Conservation (phyloP, 805 yeast genomes). For the Wickerhamia fluorescens region DNA sequence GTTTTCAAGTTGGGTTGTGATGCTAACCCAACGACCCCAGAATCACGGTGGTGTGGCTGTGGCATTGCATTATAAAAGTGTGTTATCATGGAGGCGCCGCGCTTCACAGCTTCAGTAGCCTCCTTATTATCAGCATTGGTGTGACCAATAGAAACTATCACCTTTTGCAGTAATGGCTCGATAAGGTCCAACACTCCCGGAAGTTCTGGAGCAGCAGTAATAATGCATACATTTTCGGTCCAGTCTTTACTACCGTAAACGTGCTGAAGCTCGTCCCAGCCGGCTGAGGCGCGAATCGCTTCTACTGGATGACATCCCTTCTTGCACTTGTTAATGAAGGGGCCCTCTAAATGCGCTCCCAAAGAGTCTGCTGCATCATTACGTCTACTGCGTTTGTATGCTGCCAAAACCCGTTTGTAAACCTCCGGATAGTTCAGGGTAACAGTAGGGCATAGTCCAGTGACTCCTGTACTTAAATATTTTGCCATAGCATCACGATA, state of each 20-base stretch:
- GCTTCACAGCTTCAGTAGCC: slow-evolving; percentile 35
- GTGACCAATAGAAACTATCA: slow-evolving; percentile 43
- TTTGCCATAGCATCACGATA: slow-evolving; percentile 40
- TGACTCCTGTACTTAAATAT: slow-evolving; percentile 45
- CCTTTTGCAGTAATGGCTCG: slow-evolving; percentile 21
- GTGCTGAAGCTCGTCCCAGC: slow-evolving; percentile 19
- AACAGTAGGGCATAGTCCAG: slow-evolving; percentile 50
- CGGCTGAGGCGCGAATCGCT: slow-evolving; percentile 32
- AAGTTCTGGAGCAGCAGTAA: slow-evolving; percentile 49
- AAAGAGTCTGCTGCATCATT: slow-evolving; percentile 34
- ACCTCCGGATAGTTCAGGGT: slow-evolving; percentile 45
- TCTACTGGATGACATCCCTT: slow-evolving; percentile 47
- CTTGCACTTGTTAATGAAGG: slow-evolving; percentile 42
- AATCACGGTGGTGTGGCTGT: slow-evolving; percentile 51
- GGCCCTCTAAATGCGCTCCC: slow-evolving; percentile 59
- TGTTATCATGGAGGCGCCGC: slow-evolving; percentile 56
- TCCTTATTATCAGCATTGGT: slow-evolving; percentile 34
- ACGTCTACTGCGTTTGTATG: slow-evolving; percentile 28
- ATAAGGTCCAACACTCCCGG: slow-evolving; percentile 40
- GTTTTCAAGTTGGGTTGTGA: slow-evolving; percentile 19
- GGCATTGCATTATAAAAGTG: slow-evolving; percentile 62
- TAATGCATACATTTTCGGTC: slow-evolving; percentile 29
- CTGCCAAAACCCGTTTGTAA: slow-evolving; percentile 41
- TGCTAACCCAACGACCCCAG: slow-evolving; percentile 48
- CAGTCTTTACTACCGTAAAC: slow-evolving; percentile 32